Conservation (phyloP, 345 rosid genomes). For the Punica granatum region DNA sequence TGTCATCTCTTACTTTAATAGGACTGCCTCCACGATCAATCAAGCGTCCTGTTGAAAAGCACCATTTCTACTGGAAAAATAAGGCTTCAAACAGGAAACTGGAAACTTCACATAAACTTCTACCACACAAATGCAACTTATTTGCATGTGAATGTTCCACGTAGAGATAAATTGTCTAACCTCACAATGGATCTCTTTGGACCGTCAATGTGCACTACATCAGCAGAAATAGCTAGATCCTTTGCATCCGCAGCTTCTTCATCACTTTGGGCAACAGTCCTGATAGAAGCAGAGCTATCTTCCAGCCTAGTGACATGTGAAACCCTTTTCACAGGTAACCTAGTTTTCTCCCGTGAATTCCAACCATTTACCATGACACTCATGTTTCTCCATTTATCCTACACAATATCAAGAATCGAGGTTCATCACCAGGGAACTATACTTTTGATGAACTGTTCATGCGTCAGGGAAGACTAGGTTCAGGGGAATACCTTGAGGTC, state of each 20-base stretch:
- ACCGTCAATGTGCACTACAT: conserved; percentile 35
- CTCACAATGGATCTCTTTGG: conserved; percentile 67
- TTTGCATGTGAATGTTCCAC: not conserved
- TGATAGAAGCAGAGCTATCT: conserved; percentile 35
- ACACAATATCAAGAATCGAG: conserved; percentile 16
- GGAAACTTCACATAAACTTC: not conserved
- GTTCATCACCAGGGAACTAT: conserved; percentile 4
- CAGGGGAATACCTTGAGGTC: conserved; percentile 73
- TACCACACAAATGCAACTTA: not conserved
- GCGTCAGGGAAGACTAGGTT: not conserved
- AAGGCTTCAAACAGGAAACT: not conserved
- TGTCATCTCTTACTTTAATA: not conserved
- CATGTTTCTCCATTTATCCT: conserved; percentile 99
- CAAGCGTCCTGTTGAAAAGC: not conserved
- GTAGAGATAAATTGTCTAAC: conserved; percentile 27
- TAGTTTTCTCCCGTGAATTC: conserved; percentile 80
- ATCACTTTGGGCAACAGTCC: conserved; percentile 41
- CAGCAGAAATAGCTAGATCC: conserved; percentile 30
- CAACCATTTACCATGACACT: conserved; percentile 93
- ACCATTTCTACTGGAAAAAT: not conserved
- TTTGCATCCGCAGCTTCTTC: conserved; percentile 62
- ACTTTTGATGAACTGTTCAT: not conserved
- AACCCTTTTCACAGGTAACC: conserved; percentile 59
- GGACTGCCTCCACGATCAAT: not conserved
- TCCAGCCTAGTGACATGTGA: conserved; percentile 46